Base-by-base conservation (phyloP, 352 stramenopile species). In the Phytophthora gonapodyides region DNA sequence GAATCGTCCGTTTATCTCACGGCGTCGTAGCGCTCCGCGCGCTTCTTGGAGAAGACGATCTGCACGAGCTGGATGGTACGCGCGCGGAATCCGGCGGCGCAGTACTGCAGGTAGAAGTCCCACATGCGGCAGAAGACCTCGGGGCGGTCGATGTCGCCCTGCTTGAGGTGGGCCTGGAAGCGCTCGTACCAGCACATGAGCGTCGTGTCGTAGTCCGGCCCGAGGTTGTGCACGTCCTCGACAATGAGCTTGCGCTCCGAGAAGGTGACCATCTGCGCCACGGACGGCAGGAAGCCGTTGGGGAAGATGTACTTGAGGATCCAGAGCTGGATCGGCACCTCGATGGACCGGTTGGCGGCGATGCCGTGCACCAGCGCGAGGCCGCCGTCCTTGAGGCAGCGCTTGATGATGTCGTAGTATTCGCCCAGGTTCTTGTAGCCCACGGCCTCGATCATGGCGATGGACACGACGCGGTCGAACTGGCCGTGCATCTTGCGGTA, bases 221-320 rank as follows among this genome's bases (percentile, higher is more conserved):
- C 86, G 12, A 95, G 75, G 77, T 97, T 94, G 65, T 94, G 84
- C 30, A 94, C 73, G 59, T 94, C 82, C 64, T 95, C 85, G 44
- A 90, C 70, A 49, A 93, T 61, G 40, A 94, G 59, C 71, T 90
- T 93, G 74, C 82, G 80, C 69, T 94, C 85, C 13, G 85, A 72
- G 56, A 89, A 89, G n/a, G 64, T 59, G 36, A 91, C 61, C 75
- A 91, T 85, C 64, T 93, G 82, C 54, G 79, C 74, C 16, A 89
- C 66, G 43, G 81, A 95, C 51, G 87, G 86, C 55, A 95, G 42
- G 72, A 94, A 92, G 57, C 88, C 88, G 52, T 94, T 94, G 19
- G 88, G 88, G 70, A 97, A 97, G 72, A 97, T 97, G 80, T 94
- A 96, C 73, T 93, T 94, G 60, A 94, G 81, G 61, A 97, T 91